Evolutionary conservation across 2,329 filamentous ascomycete species (phyloP).

Genomic region (Colletotrichum orbiculare): DNA sequence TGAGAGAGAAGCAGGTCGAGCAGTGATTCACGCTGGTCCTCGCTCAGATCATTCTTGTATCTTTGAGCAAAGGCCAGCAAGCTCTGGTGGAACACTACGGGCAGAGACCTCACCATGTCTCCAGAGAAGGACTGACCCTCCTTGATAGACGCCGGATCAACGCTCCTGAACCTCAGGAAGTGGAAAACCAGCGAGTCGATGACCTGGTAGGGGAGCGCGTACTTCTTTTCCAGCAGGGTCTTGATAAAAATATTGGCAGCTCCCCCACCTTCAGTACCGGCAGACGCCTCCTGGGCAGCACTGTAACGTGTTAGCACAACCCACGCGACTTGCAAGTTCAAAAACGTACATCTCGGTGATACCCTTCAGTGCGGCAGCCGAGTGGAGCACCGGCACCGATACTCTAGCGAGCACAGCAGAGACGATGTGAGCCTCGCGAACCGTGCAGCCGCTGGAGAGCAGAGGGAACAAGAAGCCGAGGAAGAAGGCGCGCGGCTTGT

Average conservation of each 20-base stretch:
- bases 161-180: constrained; percentile 87
- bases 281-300: constrained; percentile 86
- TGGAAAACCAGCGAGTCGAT: constrained; percentile 96
- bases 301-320: constrained; percentile 14
- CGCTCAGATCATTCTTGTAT: constrained; percentile 95
- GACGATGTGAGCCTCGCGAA: constrained; percentile 92
- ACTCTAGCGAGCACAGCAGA: constrained; percentile 86
- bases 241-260: constrained; percentile 97
- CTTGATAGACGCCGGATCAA: constrained; percentile 68
- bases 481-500: constrained; percentile 96
- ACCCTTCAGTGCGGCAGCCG: constrained; percentile 88
- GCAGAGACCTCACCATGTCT: constrained; percentile 73
- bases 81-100: constrained; percentile 97
- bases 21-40: constrained; percentile 91
- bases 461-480: constrained; percentile 88
- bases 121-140: constrained; percentile 57
- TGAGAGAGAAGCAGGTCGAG: constrained; percentile 87
- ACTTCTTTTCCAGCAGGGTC: constrained; percentile 94
- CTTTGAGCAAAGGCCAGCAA: constrained; percentile 91
- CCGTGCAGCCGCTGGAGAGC: constrained; percentile 84
- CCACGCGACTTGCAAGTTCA: too few relatives aligned
- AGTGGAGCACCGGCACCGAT: constrained; percentile 90
- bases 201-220: constrained; percentile 93
- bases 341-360: constrained; percentile 80
- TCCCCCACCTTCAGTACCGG: constrained; percentile 86